Base-by-base conservation (phyloP, 225 moss, liverwort and hornwort genomes). In the Marchantia paleacea region DNA sequence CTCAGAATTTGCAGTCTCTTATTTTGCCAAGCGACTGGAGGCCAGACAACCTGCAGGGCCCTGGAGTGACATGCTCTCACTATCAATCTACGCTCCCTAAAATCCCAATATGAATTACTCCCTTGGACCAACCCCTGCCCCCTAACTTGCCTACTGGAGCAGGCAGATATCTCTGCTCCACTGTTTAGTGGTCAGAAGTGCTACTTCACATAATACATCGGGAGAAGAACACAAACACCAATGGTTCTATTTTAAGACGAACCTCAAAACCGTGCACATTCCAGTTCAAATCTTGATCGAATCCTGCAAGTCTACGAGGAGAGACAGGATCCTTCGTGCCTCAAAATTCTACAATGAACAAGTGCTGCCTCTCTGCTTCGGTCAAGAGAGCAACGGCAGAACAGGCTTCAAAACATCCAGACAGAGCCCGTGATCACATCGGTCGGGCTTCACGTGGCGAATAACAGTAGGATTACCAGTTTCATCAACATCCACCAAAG, bases 371-470 rank as follows among this genome's bases (percentile, higher is more conserved):
- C 52, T 31, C 39, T 24, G 29, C 65, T 12, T 16, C 55, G 22
- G n/a, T 75, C 24, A 80, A 47, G 80, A 60, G 25, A 74, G 14
- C 49, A 63, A 52, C 28, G 60, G 72, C 14, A 68, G 15, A 70
- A 90, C 80, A 52, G 94, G 91, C 82, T 90, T 92, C 75, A 96
- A 75, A 61, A 92, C 88, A 66, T 92, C 91, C 80, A 96, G 61
- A 86, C 96, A 96, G 52, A 96, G 88, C 48, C 94, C 92, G 67
- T 92, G 92, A n/a, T 92, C 88, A 69, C 96, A 94, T 51, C 89
- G 88, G 72, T 96, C 92, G n/a, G 96, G 96, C 71, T 90, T 96
- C 76, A 81, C 89, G 53, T 92, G 94, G 18, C 92, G 96, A 69
- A 90, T 18, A 25, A 96, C 96, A 29, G 81, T 86, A 22, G 94